A percentile compares a stretch with the other conserved stretches of the same genome.
These are phyloP conservation scores for Fusarium redolens DNA, from an alignment of 2,329 filamentous ascomycete genomes.

Conservation along the genomic window DNA sequence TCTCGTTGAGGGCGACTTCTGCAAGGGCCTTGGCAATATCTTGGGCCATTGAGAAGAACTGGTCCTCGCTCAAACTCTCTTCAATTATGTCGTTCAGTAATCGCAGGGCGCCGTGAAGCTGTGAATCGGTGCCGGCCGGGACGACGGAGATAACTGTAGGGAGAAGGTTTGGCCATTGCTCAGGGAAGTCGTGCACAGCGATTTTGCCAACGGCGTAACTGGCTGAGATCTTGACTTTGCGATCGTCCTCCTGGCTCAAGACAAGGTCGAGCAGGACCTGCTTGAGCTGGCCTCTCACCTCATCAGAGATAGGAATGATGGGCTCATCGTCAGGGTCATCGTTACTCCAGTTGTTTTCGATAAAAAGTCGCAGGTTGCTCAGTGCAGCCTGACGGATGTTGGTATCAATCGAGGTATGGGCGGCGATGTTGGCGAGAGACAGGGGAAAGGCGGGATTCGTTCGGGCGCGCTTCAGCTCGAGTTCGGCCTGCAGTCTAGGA, in stretches of 20 bases:
- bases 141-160: constrained; percentile 83
- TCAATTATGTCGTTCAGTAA: constrained; percentile 92
- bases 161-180: constrained; percentile 92
- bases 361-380: constrained; percentile 82
- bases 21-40: constrained; percentile 88
- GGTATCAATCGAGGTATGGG: constrained; percentile 77
- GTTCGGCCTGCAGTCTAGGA: constrained; percentile 86
- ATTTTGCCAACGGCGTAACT: constrained; percentile 90
- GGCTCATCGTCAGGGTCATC: constrained; percentile 74
- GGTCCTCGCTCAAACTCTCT: constrained; percentile 91
- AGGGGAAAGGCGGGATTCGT: constrained; percentile 78
- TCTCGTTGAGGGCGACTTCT: constrained; percentile 80
- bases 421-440: constrained; percentile 83
- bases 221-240: constrained; percentile 89
- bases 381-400: constrained; percentile 86
- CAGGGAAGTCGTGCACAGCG: constrained; percentile 90
- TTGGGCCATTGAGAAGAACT: constrained; percentile 90
- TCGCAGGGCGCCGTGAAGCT: constrained; percentile 89
- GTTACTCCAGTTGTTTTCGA: constrained; percentile 85
- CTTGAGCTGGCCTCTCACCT: constrained; percentile 79
- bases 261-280: constrained; percentile 81
- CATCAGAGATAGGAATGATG: constrained; percentile 75
- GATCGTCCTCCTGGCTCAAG: constrained; percentile 77
- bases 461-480: constrained; percentile 79
- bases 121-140: constrained; percentile 77